phyloP scores from a whole-genome alignment of 352 stramenopile genomes.

The Lagenidium sp. region DNA sequence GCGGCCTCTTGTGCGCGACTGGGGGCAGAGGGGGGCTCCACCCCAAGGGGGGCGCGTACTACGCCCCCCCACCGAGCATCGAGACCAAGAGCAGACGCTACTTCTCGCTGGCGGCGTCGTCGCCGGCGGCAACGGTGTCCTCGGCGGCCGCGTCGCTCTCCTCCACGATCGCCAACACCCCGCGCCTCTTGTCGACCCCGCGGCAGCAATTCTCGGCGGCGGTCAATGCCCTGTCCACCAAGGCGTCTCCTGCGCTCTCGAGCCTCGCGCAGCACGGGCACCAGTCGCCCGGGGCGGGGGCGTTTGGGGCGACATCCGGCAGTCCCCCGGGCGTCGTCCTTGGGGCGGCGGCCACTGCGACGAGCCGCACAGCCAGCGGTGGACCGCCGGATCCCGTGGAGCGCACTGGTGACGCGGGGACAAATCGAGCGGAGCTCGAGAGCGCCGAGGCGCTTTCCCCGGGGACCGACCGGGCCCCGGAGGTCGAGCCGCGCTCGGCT shows the following conservation, averaged over 20 bases:
- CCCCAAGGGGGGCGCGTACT: constrained; percentile 40
- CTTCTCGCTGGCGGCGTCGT: constrained; percentile 46
- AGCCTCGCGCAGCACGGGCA: constrained; percentile 15
- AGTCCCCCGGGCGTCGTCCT: not conserved
- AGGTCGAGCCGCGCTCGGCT: constrained; percentile 7
- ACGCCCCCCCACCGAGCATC: constrained; percentile 48
- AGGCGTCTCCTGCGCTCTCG: constrained; percentile 58
- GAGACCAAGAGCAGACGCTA: constrained; percentile 59
- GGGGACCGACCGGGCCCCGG: no score
- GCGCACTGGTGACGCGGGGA: not conserved
- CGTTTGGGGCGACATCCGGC: not conserved
- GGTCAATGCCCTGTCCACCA: constrained; percentile 68
- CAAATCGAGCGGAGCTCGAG: no score
- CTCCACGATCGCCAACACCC: constrained; percentile 66
- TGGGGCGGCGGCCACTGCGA: no score
- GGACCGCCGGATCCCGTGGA: not conserved
- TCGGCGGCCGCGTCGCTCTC: constrained; percentile 62
- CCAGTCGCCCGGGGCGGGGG: not conserved
- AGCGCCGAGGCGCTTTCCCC: no score
- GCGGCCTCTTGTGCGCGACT: not conserved
- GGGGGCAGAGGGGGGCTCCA: constrained; percentile 26
- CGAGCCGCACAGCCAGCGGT: no score
- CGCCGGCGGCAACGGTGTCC: constrained; percentile 57
- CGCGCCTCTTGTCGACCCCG: constrained; percentile 54
- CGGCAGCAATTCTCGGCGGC: constrained; percentile 70